phyloP scores from a whole-genome alignment of 306 rosid genomes.

The Vigna angularis region DNA sequence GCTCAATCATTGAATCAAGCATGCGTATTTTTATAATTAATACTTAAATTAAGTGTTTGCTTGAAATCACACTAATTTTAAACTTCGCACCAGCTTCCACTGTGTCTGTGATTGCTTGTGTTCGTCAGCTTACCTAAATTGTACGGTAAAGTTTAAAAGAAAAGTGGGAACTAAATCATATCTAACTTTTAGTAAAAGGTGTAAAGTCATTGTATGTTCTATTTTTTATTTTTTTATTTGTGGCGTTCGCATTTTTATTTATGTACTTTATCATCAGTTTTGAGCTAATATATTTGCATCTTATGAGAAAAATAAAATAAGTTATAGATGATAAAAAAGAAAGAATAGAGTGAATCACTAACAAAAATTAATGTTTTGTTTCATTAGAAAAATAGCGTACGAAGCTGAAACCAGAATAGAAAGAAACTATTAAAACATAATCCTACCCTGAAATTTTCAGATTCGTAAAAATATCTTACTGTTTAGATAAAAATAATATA shows the following conservation, averaged over 20 bases:
- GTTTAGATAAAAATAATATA: too few species aligned
- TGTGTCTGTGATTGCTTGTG: neutral
- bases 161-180: neutral
- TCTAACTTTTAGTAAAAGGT: neutral
- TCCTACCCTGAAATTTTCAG: too few species aligned
- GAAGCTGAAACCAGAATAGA: too few species aligned
- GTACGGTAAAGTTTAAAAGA: conserved; percentile 2
- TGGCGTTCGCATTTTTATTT: neutral
- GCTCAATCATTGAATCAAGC: conserved; percentile 22
- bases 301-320: neutral
- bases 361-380: too few species aligned
- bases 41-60: neutral
- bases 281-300: neutral
- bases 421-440: too few species aligned
- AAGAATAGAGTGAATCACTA: too few species aligned
- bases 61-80: too few species aligned
- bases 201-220: neutral
- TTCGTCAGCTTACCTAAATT: neutral
- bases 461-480: too few species aligned
- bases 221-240: neutral
- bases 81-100: neutral
- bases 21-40: neutral
- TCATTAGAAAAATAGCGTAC: too few species aligned
- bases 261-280: neutral
- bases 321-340: too few species aligned